Percentiles rank a stretch among this genome's conserved stretches.
Evolutionary conservation across 148 eudicot species (phyloP).

Genomic region (Vaccinium darrowii): DNA sequence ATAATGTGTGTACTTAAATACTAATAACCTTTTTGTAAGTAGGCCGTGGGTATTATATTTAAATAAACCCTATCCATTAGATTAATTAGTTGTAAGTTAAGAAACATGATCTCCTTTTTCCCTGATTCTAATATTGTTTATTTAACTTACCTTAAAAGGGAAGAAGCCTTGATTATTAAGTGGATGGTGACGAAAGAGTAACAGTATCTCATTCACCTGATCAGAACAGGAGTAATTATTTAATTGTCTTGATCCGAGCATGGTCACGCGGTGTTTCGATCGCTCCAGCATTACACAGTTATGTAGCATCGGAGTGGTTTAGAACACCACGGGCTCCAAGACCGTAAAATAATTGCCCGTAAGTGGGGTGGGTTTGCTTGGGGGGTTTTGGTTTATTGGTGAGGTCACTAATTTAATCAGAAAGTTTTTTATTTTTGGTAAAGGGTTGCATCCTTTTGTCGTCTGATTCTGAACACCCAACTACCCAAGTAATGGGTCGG

Average conservation of each 20-base stretch:
- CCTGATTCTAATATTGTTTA: background rate
- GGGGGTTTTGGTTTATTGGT: constrained; percentile 7
- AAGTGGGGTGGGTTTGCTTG: background rate
- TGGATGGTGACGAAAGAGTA: constrained; percentile 4
- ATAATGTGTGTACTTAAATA: background rate
- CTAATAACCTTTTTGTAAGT: background rate
- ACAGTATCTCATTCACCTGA: background rate
- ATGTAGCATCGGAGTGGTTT: too few relatives aligned
- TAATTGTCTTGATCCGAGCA: too few relatives aligned
- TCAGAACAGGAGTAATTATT: too few relatives aligned
- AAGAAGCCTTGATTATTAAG: constrained; percentile 9
- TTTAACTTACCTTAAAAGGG: constrained; percentile 20
- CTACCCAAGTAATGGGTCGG: constrained; percentile 21
- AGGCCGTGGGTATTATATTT: background rate
- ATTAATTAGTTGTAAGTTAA: constrained; percentile 6
- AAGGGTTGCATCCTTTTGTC: constrained; percentile 14
- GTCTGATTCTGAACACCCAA: constrained; percentile 23
- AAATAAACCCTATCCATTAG: constrained; percentile 7
- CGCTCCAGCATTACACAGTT: too few relatives aligned
- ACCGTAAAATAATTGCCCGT: too few relatives aligned
- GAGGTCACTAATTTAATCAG: constrained; percentile 12
- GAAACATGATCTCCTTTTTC: background rate
- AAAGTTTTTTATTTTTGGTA: background rate
- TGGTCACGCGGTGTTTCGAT: too few relatives aligned
- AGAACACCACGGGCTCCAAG: too few relatives aligned